Conservation (phyloP, 78 protist species). For the Dictyostelium capitatum region DNA sequence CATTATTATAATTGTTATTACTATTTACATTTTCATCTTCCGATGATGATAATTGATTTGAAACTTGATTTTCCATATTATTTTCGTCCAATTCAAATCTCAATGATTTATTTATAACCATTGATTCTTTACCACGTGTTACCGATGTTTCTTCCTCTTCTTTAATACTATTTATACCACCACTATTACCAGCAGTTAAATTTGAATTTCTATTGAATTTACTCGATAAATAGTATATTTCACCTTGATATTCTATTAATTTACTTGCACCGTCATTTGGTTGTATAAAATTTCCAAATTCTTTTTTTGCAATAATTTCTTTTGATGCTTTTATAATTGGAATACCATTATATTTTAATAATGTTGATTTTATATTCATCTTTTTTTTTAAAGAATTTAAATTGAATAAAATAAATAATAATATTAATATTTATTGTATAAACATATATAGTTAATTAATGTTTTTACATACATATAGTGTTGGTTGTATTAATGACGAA, state of each 20-base stretch:
- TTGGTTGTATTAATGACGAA: conserved; percentile 45
- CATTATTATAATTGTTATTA: conserved; percentile 5
- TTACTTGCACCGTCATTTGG: conserved; percentile 37
- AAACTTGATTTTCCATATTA: background rate
- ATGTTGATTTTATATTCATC: conserved; percentile 44
- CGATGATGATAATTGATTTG: background rate
- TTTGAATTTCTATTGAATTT: background rate
- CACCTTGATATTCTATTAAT: conserved; percentile 58
- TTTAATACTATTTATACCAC: background rate
- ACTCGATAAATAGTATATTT: conserved; percentile 8
- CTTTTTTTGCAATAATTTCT: conserved; percentile 15
- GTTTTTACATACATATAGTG: conserved; percentile 38
- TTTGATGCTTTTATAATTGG: conserved; percentile 12
- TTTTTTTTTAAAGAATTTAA: background rate
- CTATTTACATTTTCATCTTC: background rate
- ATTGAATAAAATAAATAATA: background rate
- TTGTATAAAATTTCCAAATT: background rate
- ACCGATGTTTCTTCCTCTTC: no score
- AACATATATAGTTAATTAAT: background rate
- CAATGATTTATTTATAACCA: background rate
- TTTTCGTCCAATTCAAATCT: conserved; percentile 3
- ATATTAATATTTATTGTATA: background rate
- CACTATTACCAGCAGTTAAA: background rate
- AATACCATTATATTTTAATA: conserved; percentile 52
- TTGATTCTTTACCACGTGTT: background rate